Base-by-base conservation (phyloP, 192 early-diverging fungal species). In the Backusella parvicylindrica region DNA sequence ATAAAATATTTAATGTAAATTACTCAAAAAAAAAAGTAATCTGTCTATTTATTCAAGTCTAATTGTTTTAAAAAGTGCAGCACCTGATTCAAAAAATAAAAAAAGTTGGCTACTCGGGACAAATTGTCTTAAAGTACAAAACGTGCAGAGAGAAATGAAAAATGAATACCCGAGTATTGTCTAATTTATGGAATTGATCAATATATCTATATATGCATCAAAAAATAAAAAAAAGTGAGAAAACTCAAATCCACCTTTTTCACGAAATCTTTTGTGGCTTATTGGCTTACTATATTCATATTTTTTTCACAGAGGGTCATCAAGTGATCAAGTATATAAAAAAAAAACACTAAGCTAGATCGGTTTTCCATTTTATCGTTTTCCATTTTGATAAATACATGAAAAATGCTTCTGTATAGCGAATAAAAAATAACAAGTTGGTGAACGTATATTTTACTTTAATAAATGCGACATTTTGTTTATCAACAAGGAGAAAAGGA, bases 1-100 rank as follows among this genome's bases (percentile, higher is more conserved):
- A 56, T 56, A 56, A n/a, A 56, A 56, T 56, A 56, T 26, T 56
- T 56, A 56, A 56, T 56, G 50, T 56, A 56, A 56, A 56, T 56
- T 56, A 56, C 23, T 26, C 11, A 11, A 50, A 50, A 50, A 50
- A 21, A 50, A 23, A 26, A 0, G 2, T 56, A 37, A 0, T 23
- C 2, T 26, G 23, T 56, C n/a, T 41, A 8, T 56, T 8, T 56
- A 26, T 56, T 16, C 23, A 11, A 23, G 7, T 56, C 18, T 56
- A 11, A 56, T 7, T 11, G 7, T 26, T 56, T 23, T 53, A 12
- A 12, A 26, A 26, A 56, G 7, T 26, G 21, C 41, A 16, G 13
- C 41, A 6, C 6, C 15, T 23, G 23, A 12, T 23, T 11, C 7
- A 56, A 0, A 56, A 26, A 2, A 26, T 2, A 35, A 35, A 35